Conservation (phyloP, 2,329 filamentous ascomycete genomes). For the Alternaria consortialis region DNA sequence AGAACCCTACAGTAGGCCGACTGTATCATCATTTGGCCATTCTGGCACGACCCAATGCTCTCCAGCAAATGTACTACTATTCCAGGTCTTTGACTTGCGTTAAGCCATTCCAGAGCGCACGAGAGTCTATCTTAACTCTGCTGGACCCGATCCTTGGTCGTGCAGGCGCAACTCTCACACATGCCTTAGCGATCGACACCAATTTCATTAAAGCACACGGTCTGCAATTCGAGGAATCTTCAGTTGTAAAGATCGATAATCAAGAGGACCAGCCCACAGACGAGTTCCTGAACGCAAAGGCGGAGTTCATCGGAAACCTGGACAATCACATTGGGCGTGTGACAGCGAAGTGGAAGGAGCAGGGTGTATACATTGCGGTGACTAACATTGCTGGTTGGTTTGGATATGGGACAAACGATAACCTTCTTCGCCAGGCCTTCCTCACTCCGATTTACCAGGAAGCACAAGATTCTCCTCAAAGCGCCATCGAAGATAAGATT, state of each 20-base stretch:
- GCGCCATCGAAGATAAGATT: constrained; percentile 14
- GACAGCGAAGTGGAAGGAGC: constrained; percentile 63
- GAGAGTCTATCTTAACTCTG: constrained; percentile 74
- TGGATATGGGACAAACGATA: constrained; percentile 61
- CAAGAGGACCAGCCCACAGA: constrained; percentile 37
- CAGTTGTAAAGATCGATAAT: constrained; percentile 22
- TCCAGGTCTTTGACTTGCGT: constrained; percentile 74
- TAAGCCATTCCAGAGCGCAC: constrained; percentile 71
- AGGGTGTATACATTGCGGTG: constrained; percentile 67
- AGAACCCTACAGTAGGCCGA: constrained; percentile 76
- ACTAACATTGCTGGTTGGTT: constrained; percentile 64
- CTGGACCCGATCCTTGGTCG: constrained; percentile 63
- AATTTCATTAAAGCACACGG: constrained; percentile 71
- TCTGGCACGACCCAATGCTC: constrained; percentile 71
- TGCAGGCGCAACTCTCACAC: constrained; percentile 40
- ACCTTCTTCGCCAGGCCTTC: constrained; percentile 47
- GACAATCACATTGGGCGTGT: constrained; percentile 65
- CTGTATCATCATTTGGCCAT: constrained; percentile 91
- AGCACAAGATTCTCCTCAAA: constrained; percentile 14
- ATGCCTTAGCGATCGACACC: constrained; percentile 61
- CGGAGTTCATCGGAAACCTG: constrained; percentile 63
- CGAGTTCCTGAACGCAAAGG: constrained; percentile 56
- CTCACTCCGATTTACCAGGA: constrained; percentile 14
- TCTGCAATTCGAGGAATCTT: constrained; percentile 66
- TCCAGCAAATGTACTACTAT: constrained; percentile 79